Evolutionary conservation across 345 rosid genomes (phyloP).

Genomic region (Gynandropsis gynandra): DNA sequence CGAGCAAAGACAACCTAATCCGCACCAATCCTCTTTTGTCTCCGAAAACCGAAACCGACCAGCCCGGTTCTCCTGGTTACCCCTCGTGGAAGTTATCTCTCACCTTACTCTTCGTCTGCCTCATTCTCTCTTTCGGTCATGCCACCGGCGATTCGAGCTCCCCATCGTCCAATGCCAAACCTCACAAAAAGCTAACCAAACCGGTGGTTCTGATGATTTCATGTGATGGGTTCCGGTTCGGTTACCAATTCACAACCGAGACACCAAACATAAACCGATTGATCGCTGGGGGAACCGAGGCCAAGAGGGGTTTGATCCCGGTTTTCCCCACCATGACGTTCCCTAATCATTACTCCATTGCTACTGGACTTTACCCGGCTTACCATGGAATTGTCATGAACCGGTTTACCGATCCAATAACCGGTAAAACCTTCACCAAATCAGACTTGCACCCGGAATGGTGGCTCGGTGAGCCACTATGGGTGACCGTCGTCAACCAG

Average conservation of each 20-base stretch:
- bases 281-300: conserved; percentile 74
- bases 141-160: conserved; percentile 4
- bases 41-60: conserved; percentile 2
- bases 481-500: conserved; percentile 84
- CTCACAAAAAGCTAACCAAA: conserved; percentile 49
- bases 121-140: conserved; percentile 26
- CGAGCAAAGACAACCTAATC: too few relatives aligned
- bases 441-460: conserved; percentile 61
- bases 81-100: conserved; percentile 23
- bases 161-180: conserved; percentile 28
- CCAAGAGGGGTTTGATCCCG: conserved; percentile 74
- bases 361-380: conserved; percentile 90
- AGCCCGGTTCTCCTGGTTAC: neutral
- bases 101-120: conserved; percentile 34
- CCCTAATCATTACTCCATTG: conserved; percentile 88
- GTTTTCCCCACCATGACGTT: conserved; percentile 86
- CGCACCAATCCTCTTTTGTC: conserved; percentile 11
- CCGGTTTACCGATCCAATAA: conserved; percentile 49
- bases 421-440: conserved; percentile 49
- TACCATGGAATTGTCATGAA: conserved; percentile 72
- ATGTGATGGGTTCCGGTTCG: conserved; percentile 85
- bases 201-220: conserved; percentile 75
- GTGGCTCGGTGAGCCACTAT: conserved; percentile 93
- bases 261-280: conserved; percentile 74
- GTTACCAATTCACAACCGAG: conserved; percentile 76